Percentiles rank a stretch among this genome's conserved stretches.
Evolutionary conservation across 177 flowering plant genomes (phyloP).

Genomic region (Vitis hybrid): DNA sequence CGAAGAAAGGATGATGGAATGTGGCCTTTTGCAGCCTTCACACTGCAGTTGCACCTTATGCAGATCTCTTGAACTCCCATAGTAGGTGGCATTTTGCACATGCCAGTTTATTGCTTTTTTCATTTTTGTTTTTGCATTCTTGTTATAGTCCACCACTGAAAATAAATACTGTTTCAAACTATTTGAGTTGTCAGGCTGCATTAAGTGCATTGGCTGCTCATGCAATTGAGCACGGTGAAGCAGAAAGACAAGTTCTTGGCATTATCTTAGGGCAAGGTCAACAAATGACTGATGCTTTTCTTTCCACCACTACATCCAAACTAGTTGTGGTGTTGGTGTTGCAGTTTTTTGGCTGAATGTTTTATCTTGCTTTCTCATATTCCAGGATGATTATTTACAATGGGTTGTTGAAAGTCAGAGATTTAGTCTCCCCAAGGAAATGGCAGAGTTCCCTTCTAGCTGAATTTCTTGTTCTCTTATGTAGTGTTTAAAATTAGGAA

Average conservation of each 20-base stretch:
- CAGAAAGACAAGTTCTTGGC: conserved; percentile 65
- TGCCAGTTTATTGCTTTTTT: no score
- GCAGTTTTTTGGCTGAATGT: not conserved
- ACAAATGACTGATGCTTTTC: conserved; percentile 2
- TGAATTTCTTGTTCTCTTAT: conserved; percentile 12
- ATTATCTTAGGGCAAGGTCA: conserved; percentile 86
- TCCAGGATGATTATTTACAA: conserved; percentile 78
- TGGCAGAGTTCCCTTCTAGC: conserved; percentile 83
- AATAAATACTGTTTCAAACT: not conserved
- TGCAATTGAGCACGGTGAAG: conserved; percentile 75
- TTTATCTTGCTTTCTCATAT: not conserved
- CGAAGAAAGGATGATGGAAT: no score
- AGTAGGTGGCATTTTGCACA: no score
- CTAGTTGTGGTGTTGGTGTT: not conserved
- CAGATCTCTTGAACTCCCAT: no score
- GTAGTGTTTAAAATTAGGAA: not conserved
- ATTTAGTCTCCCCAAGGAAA: conserved; percentile 67
- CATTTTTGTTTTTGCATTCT: no score
- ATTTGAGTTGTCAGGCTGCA: conserved; percentile 54
- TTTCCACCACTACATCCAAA: no score
- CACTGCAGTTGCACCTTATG: no score
- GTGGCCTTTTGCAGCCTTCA: no score
- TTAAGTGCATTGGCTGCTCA: conserved; percentile 86
- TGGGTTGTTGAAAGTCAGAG: conserved; percentile 86
- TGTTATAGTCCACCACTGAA: not conserved